A percentile compares a stretch with the other conserved stretches of the same genome.
phyloP scores from a whole-genome alignment of 2,329 filamentous ascomycete species.

The Sordariomycetes sp. region DNA sequence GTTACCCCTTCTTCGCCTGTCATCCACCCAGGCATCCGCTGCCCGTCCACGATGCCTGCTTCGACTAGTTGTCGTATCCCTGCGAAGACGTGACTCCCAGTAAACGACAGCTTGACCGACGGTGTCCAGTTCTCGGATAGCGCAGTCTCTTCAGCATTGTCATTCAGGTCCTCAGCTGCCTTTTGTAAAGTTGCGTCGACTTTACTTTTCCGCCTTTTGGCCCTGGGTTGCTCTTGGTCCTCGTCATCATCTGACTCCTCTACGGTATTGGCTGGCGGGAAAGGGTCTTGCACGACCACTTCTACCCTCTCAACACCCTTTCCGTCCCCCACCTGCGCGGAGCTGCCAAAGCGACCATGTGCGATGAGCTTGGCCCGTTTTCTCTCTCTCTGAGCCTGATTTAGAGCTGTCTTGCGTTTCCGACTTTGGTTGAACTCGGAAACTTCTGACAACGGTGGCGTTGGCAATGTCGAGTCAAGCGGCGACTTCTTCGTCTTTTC shows the following conservation, averaged over 20 bases:
- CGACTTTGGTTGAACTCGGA: slow-evolving; percentile 3
- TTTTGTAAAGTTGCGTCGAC: slow-evolving; percentile 24
- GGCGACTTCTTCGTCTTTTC: slow-evolving; percentile 46
- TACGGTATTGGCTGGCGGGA: slow-evolving; percentile 22
- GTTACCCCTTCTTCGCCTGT: slow-evolving; percentile 80
- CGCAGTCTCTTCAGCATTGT: slow-evolving; percentile 9
- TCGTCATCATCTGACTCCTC: slow-evolving; percentile 6
- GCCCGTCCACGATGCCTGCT: slow-evolving; percentile 63
- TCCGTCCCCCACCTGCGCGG: slow-evolving; percentile 44
- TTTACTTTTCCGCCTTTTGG: slow-evolving; percentile 19
- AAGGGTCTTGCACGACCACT: slow-evolving; percentile 49
- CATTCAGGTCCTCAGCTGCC: slow-evolving; percentile 9
- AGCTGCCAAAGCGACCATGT: slow-evolving; percentile 60
- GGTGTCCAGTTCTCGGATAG: slow-evolving; percentile 21
- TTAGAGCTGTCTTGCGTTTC: slow-evolving; percentile 5
- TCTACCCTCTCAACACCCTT: slow-evolving; percentile 54
- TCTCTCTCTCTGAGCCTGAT: slow-evolving; percentile 16
- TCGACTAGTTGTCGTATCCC: slow-evolving; percentile 73
- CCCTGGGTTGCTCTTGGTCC: slow-evolving; percentile 5
- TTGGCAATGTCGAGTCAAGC: slow-evolving; percentile 40
- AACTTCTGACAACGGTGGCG: slow-evolving; percentile 30
- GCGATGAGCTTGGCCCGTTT: slow-evolving; percentile 57
- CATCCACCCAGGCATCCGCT: slow-evolving; percentile 82
- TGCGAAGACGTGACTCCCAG: slow-evolving; percentile 71
- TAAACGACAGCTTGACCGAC: slow-evolving; percentile 54